A percentile compares a stretch with the other conserved stretches of the same genome.
These are phyloP conservation scores for Parmelia sp. DNA, from an alignment of 495 filamentous ascomycete species.

Conservation along the genomic window DNA sequence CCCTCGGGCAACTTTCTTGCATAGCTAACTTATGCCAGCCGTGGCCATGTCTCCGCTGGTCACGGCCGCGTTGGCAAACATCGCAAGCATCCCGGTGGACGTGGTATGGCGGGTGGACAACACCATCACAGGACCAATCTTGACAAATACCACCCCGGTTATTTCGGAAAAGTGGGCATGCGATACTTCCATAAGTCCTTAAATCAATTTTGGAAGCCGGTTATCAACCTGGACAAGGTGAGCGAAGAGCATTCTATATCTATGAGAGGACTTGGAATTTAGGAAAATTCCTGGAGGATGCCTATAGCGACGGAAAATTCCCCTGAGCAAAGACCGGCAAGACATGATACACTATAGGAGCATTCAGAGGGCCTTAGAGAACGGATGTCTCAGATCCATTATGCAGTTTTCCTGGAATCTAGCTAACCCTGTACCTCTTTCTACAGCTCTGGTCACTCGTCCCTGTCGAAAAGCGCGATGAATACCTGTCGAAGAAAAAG, in stretches of 20 bases:
- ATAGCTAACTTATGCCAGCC: constrained; percentile 33
- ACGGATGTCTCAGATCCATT: background rate
- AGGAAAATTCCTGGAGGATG: background rate
- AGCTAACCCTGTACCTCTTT: background rate
- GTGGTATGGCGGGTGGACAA: constrained; percentile 93
- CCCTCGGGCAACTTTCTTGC: constrained; percentile 23
- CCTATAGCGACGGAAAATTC: constrained; percentile 14
- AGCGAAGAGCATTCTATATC: constrained; percentile 16
- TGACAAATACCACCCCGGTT: constrained; percentile 92
- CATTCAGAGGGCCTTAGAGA: too few species aligned
- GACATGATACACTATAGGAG: background rate
- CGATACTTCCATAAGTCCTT: constrained; percentile 85
- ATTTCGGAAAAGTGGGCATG: constrained; percentile 98
- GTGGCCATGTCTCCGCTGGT: constrained; percentile 91
- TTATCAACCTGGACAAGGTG: constrained; percentile 89
- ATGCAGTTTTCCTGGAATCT: constrained; percentile 11
- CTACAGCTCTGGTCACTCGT: constrained; percentile 74
- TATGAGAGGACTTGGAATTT: background rate
- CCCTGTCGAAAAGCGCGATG: constrained; percentile 74
- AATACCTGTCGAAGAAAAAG: constrained; percentile 66
- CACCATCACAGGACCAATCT: constrained; percentile 94
- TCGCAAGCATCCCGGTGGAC: constrained; percentile 89
- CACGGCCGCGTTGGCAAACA: constrained; percentile 90
- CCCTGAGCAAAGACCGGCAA: constrained; percentile 12
- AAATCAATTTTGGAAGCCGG: constrained; percentile 89